Base-by-base conservation (phyloP, 2,329 filamentous ascomycete species). In the Dryadomyces quercus-mongolicae region DNA sequence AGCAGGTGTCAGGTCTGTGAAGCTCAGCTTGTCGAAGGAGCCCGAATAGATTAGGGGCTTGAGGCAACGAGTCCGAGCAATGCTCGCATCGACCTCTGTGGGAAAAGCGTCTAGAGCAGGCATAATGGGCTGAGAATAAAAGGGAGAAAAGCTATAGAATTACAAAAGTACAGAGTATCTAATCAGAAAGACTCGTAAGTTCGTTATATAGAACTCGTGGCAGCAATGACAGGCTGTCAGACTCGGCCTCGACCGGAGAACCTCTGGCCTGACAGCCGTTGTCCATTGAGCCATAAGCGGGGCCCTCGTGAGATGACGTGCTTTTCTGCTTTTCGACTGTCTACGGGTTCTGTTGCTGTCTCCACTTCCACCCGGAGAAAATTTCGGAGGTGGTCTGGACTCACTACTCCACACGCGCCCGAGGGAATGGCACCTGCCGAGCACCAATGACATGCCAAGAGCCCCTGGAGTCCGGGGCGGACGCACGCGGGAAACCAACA, bases 1-100 rank as follows among this genome's bases (percentile, higher is more conserved):
- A 47, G 76, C 67, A 0, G 81, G 81, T 1, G 81, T 84, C 8
- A 77, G 67, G 42, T 85, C 81, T 54, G 81, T 78, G 2, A 71
- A 71, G 56, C 79, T 71, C 57, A 74, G 78, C 9, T 70, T 56
- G 46, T 81, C 71, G 0, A 82, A 67, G 2, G 64, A 70, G 0
- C 78, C 78, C 1, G 71, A 74, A 36, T 55, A 47, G 43, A 47
- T 34, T 9, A 55, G 43, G 5, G 53, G 53, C 43, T 55, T 51
- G 13, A 55, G 49, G 20, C 53, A 55, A 20, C 49, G 48, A 5
- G 43, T 51, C 21, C 34, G 25, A 3, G 53, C 53, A 25, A 45
- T 36, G 34, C 43, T 34, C n/a, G 5, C 12, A 18, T 54, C 53
- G 10, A 22, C 45, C 45, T 20, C 40, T 16, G 46, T 9, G 38